Evolutionary conservation across 371 early-diverging fungal species (phyloP), one percentile per base, ranked within the genome.

Genomic region (Mortierella sp.): DNA sequence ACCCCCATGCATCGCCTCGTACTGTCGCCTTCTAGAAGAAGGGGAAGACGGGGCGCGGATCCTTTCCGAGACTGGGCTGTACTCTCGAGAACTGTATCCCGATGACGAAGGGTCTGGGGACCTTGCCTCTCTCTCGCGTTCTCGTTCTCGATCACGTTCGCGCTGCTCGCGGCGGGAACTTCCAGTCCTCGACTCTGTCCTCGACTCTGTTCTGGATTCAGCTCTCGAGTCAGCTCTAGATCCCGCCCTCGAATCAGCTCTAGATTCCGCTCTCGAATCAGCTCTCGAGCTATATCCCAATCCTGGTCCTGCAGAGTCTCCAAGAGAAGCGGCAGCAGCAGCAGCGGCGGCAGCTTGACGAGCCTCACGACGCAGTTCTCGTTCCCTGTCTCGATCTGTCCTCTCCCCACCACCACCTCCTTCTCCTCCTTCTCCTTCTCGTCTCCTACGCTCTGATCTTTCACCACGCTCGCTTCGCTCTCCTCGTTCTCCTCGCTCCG

Each of bases 301-400:
- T 16, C 21, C 53, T 31, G 57, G 26, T 57, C 31, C 28, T 31
- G 31, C 31, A 14, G 11, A 31, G 31, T 31, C 31, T 16, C 59
- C 59, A 31, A 59, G 59, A 14, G 59, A 59, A 3, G 59, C 34
- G 14, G 59, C 59, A 2, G 59, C 59, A 4, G 59, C 59, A 14
- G 59, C 59, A 10, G 59, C 59, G 4, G 59, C 59, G 5, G 59
- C 59, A 5, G 59, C 59, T 26, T 31, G 59, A 31, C 59, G 59
- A 31, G 59, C 59, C 59, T 59, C 59, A 13, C 59, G 59, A 31
- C 59, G 59, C 34, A 26, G 34, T 71, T 57, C 57, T 28, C 44
- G 76, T 34, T 28, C 55, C 43, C 21, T 19, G 53, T 70, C 61
- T 16, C 74, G 74, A 19, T 74, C 74, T 44, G 61, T 61, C 31